Base-by-base conservation (phyloP, 225 moss, liverwort and hornwort species). In the Physcomitrellopsis africana region DNA sequence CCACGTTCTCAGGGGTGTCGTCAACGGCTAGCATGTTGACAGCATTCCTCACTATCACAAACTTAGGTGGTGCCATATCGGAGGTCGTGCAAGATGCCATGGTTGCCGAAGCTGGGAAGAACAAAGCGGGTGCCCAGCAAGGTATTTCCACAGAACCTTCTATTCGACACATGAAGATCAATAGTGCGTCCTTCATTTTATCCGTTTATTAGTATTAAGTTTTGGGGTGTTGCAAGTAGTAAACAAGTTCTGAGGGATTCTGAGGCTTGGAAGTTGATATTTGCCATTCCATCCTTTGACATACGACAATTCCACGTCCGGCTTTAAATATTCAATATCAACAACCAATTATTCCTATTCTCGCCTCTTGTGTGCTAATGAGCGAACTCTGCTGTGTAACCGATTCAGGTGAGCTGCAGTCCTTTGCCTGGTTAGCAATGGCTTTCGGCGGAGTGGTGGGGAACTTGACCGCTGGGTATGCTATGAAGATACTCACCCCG, bases 401-500 rank as follows among this genome's bases (percentile, higher is more conserved):
- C 15, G 24, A 13, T 83, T 44, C 85, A 84, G 92, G 93, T 77
- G 93, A 93, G 76, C 72, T 90, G 0, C 89, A 94, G 78, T 86
- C 93, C 2, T 87, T 94, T 54, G 90, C 82, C 0, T 93, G 91
- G 93, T 55, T 90, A 22, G 74, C 87, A 54, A 83, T 88, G 83
- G 93, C 92, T 12, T 69, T 58, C 7, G 90, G 93, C 8, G 93
- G 91, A 0, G 82, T 94, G 52, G 75, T 94, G 26, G 93, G 93
- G 3, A 94, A 91, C 56, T 68, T 94, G 52, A 26, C 84, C 2
- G 87, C 79, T 3, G 85, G 85, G 52, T 77, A 84, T 24, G 87
- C 85, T 7, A 48, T 88, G 55, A 82, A 80, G 61, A 67, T 73
- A 5, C 9, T 84, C 11, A 72, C 72, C 51, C 63, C 76, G 54